Evolutionary conservation across 805 yeast genomes (phyloP), one percentile per base, ranked within the genome.

Genomic region (Saccharomycopsis olivae): DNA sequence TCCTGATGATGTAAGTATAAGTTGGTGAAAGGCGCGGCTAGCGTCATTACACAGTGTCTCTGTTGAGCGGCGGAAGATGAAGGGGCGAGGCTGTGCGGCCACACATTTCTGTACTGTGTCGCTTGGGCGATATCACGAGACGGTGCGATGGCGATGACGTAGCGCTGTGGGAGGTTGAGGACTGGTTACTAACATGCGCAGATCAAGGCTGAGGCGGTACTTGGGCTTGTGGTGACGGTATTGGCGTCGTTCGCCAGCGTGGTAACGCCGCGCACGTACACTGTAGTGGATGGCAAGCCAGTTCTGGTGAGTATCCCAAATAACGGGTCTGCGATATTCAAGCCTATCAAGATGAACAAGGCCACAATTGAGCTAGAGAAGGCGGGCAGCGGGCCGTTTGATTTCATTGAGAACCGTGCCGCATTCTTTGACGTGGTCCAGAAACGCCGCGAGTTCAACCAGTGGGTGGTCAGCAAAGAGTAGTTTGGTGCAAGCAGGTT

Each of bases 301-400:
- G 35, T 39, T 16, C 24, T 13, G 13, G 20, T 16, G 16, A 32
- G 29, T 11, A 33, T 43, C 2, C 34, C 35, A 13, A 11, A 35
- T 5, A 35, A 44, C 20, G 43, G 35, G 13, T 40, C 44, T 9
- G 16, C 31, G 9, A 37, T 52, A 36, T 60, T 77, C 48, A 62
- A 62, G 39, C 73, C 73, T 6, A 67, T 77, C 18, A 56, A 51
- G n/a, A 61, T 66, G 60, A 62, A 58, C 43, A 60, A 69, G 39
- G 75, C 79, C 6, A 66, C 71, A 33, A 56, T 58, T 14, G 65
- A 66, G 35, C 56, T 63, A 20, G 75, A 78, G 46, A 53, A 57
- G 24, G 51, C 67, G 20, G 81, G 78, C n/a, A 52, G 53, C 15
- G 56, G 57, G 19, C 71, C 69, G 15, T 74, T 59, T 49, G 71